phyloP scores from a whole-genome alignment of 805 yeast genomes.

The Starmera quercuum region DNA sequence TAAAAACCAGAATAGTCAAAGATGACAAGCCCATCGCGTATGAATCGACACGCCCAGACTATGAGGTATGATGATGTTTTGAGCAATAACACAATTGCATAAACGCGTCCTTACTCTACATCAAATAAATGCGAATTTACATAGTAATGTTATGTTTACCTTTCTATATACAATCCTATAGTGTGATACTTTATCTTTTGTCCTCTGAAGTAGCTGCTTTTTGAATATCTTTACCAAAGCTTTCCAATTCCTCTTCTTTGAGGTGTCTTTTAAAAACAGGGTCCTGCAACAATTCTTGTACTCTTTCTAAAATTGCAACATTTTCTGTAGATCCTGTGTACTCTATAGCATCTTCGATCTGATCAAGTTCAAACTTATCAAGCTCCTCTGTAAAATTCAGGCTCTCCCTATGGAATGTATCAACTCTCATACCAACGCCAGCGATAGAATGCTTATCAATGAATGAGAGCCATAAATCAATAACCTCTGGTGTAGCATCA shows the following conservation, averaged over 20 bases:
- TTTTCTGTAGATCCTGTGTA: conserved; percentile 1
- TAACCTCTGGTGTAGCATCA: conserved; percentile 79
- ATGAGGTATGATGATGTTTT: too few species aligned
- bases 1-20: too few species aligned
- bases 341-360: not conserved
- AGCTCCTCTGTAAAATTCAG: conserved; percentile 34
- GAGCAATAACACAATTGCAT: too few species aligned
- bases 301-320: conserved; percentile 34
- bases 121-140: too few species aligned
- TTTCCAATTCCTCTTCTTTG: too few species aligned
- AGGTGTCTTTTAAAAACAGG: conserved; percentile 58
- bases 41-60: too few species aligned
- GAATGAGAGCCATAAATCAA: conserved; percentile 76
- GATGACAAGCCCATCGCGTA: too few species aligned
- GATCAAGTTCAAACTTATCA: conserved; percentile 20
- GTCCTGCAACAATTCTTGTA: conserved; percentile 60
- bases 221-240: too few species aligned
- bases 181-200: too few species aligned
- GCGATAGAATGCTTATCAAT: conserved; percentile 67
- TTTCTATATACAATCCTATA: too few species aligned
- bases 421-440: conserved; percentile 81
- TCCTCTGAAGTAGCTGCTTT: conserved; percentile 1
- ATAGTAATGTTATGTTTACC: too few species aligned
- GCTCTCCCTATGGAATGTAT: conserved; percentile 47
- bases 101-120: too few species aligned